Conservation (phyloP, 345 rosid genomes). For the Eucalyptus polybractea region DNA sequence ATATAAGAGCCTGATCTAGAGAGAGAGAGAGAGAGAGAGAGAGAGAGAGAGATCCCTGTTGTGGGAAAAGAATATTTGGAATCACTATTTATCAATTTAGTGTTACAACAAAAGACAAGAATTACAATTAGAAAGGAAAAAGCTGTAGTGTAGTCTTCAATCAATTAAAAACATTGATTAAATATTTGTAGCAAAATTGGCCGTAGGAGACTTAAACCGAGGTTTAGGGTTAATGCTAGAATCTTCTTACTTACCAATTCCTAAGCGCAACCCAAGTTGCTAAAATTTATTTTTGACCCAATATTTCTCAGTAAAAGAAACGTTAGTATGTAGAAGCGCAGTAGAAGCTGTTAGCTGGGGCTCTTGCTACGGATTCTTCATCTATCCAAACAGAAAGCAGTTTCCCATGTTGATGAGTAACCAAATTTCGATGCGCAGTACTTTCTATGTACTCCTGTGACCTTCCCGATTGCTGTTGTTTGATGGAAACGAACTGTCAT, state of each 20-base stretch:
- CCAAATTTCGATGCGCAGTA: constrained; percentile 22
- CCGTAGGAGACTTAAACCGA: neutral
- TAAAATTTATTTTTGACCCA: neutral
- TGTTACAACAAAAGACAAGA: neutral
- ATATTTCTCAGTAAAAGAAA: neutral
- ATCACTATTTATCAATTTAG: no score
- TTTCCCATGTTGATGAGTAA: neutral
- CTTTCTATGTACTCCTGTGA: constrained; percentile 77
- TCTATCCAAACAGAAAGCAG: neutral
- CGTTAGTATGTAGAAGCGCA: neutral
- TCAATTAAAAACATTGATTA: neutral
- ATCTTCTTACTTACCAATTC: neutral
- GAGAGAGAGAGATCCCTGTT: neutral
- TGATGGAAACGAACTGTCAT: constrained; percentile 50
- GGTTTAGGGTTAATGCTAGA: neutral
- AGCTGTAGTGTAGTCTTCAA: neutral
- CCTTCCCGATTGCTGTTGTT: constrained; percentile 51
- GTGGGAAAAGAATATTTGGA: neutral
- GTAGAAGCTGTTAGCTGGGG: constrained; percentile 15
- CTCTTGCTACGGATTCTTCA: neutral
- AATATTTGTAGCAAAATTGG: neutral
- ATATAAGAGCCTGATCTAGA: neutral
- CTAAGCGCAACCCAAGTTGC: constrained; percentile 18
- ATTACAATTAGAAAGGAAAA: neutral
- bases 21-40: no score